Conservation (phyloP, 1,139 yeast species). For the Debaryomyces sp. region DNA sequence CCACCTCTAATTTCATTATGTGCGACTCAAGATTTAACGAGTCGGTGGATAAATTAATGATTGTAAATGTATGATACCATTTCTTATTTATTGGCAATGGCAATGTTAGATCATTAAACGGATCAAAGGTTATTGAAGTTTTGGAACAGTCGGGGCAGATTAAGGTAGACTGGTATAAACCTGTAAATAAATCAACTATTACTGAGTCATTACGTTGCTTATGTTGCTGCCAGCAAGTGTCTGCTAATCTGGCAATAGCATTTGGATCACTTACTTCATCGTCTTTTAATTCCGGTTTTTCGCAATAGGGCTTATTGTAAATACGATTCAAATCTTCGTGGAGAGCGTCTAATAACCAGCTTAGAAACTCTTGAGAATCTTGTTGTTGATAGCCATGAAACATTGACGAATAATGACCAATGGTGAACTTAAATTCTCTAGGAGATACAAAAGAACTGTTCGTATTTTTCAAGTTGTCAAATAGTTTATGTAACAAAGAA, state of each 20-base stretch:
- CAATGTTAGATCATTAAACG: conserved; percentile 85
- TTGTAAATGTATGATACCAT: conserved; percentile 70
- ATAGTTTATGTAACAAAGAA: conserved; percentile 60
- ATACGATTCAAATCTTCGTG: conserved; percentile 94
- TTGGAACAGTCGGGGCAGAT: conserved; percentile 85
- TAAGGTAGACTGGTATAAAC: conserved; percentile 85
- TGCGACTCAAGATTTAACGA: conserved; percentile 29
- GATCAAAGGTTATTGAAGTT: conserved; percentile 90
- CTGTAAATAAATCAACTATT: conserved; percentile 84
- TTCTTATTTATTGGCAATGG: conserved; percentile 80
- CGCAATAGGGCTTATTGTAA: conserved; percentile 78
- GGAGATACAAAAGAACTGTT: conserved; percentile 47
- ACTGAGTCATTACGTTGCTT: conserved; percentile 82
- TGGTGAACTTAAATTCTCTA: conserved; percentile 72
- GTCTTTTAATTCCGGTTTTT: conserved; percentile 78
- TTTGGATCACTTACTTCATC: conserved; percentile 58
- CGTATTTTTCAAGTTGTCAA: conserved; percentile 29
- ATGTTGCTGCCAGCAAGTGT: conserved; percentile 81
- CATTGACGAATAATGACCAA: conserved; percentile 80
- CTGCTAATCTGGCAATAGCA: conserved; percentile 66
- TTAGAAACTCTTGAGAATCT: conserved; percentile 92
- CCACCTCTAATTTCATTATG: conserved; percentile 61
- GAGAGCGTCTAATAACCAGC: conserved; percentile 85
- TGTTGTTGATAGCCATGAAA: conserved; percentile 91
- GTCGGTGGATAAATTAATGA: conserved; percentile 60